A percentile compares a stretch with the other conserved stretches of the same genome.
Evolutionary conservation across 2,329 filamentous ascomycete species (phyloP).

Genomic region (Pyrenophora graminea): DNA sequence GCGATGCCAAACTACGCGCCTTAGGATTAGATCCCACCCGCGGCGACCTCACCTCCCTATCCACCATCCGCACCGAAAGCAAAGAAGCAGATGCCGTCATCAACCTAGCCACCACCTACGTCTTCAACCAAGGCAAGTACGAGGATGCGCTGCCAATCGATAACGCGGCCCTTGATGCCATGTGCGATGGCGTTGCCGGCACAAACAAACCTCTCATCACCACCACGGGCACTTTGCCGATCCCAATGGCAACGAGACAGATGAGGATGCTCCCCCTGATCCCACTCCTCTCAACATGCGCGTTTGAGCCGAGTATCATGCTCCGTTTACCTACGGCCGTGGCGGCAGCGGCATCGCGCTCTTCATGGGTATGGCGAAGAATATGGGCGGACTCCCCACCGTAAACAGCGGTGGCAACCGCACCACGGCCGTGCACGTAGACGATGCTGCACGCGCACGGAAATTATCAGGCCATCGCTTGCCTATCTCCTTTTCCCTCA

Average conservation of each 20-base stretch:
- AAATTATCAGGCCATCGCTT: too few species aligned
- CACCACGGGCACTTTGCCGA: constrained; percentile 42
- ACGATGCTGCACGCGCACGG: constrained; percentile 46
- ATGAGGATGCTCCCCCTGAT: constrained; percentile 25
- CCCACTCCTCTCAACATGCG: neutral
- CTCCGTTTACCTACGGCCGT: constrained; percentile 52
- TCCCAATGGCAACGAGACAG: constrained; percentile 38
- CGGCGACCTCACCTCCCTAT: constrained; percentile 48
- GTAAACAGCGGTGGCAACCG: constrained; percentile 29
- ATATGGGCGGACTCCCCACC: constrained; percentile 26
- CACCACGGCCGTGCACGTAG: constrained; percentile 49
- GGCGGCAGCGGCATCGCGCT: constrained; percentile 44
- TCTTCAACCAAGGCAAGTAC: constrained; percentile 10
- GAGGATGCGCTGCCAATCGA: constrained; percentile 16
- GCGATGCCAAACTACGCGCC: constrained; percentile 43
- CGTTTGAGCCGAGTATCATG: neutral
- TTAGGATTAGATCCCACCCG: constrained; percentile 49
- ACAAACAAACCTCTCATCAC: constrained; percentile 46
- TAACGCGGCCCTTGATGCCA: constrained; percentile 44
- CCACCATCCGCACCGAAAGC: constrained; percentile 47
- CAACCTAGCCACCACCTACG: constrained; percentile 6
- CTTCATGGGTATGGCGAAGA: constrained; percentile 42
- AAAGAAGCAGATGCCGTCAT: constrained; percentile 51
- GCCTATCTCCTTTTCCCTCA: too few species aligned
- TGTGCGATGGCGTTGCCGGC: constrained; percentile 43